phyloP scores from a whole-genome alignment of 75 land plant species.

The Picea sitchensis region DNA sequence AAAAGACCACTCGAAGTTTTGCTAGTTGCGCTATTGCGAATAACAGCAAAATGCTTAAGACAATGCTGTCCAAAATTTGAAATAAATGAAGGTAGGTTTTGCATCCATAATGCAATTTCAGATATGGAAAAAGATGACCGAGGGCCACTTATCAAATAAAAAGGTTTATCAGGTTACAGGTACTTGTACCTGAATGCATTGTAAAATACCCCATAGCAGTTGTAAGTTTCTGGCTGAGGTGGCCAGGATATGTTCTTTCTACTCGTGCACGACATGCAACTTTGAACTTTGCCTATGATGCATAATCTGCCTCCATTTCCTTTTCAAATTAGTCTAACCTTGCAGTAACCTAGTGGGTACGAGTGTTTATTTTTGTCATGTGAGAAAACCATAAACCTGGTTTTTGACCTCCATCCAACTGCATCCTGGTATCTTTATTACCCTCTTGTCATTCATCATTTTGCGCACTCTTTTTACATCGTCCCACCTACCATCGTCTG shows the following conservation, averaged over 20 bases:
- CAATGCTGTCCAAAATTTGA: too few species aligned
- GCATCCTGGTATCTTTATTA: not conserved
- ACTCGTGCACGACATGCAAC: too few species aligned
- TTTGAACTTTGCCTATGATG: not conserved
- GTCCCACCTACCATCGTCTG: not conserved
- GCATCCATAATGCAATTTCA: too few species aligned
- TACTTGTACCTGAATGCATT: not conserved
- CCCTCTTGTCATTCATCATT: not conserved
- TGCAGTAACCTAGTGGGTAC: not conserved
- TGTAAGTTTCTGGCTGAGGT: not conserved
- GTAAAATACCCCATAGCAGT: constrained; percentile 29
- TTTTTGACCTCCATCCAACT: not conserved
- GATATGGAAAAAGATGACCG: too few species aligned
- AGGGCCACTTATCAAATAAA: too few species aligned
- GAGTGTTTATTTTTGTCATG: not conserved
- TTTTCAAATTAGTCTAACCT: not conserved
- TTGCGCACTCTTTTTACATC: not conserved
- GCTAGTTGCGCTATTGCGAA: too few species aligned
- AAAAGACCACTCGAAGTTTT: too few species aligned
- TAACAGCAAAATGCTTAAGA: too few species aligned
- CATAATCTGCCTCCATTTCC: not conserved
- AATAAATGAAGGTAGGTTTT: too few species aligned
- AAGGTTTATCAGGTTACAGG: too few species aligned
- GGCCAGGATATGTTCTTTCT: too few species aligned
- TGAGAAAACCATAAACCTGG: not conserved